Base-by-base conservation (phyloP, 2,329 filamentous ascomycete genomes). In the Emergomyces africanus region DNA sequence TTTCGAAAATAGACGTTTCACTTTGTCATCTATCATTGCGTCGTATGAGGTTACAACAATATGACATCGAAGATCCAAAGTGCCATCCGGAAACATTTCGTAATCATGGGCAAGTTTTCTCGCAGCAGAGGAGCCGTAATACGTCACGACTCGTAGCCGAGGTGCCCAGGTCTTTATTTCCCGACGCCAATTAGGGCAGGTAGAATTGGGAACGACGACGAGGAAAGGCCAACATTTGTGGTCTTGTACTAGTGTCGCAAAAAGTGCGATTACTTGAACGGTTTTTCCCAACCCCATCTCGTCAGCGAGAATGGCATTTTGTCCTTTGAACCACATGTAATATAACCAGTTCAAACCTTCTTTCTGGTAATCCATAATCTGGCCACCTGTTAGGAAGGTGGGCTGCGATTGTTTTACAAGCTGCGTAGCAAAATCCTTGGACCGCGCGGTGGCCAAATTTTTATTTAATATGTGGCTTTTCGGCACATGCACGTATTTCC, bases 261-360 rank as follows among this genome's bases (percentile, higher is more conserved):
- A 81, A 62, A 96, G 82, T 2, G 86, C 83, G 61, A 97, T 88
- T 57, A 96, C 85, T 70, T 99, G 94, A 37, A 99, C 89, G 0
- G 94, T 99, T 76, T 99, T 99, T 37, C 94, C 94, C 1, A 99
- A 82, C 46, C 94, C 94, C 94, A 99, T 99, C 70, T 99, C 94
- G 69, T 99, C 94, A 0, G 94, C 94, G 6, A 97, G 81, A 60
- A 97, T 92, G 33, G 90, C 88, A 67, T 94, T 97, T 68, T 88
- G 85, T 65, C 85, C 80, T 56, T 82, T 79, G 66, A 90, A 88
- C 78, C 89, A 97, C 69, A 94, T 94, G 70, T 88, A 91, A 61
- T 96, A 86, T 2, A 99, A 81, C 91, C 94, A 99, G 67, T 97
- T 96, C 57, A 96, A 78, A 23, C 94, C 94, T 61, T 96, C 89